Evolutionary conservation across 2,329 filamentous ascomycete genomes (phyloP), one percentile per base, ranked within the genome.

Genomic region (Fusarium proliferatum): DNA sequence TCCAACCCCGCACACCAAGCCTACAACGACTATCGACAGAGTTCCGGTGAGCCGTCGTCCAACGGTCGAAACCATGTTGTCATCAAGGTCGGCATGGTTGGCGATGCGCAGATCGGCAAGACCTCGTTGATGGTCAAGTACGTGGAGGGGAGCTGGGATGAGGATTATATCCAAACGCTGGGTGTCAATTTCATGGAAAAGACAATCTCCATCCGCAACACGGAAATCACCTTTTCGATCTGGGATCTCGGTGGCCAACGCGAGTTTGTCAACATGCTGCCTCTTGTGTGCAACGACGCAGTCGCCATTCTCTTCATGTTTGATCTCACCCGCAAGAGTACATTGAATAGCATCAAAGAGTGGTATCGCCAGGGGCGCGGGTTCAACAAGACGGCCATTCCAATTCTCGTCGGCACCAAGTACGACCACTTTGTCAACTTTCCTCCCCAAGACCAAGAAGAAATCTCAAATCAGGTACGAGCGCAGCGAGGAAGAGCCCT

Each of bases 181-280:
- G 96, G 96, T 76, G 96, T 99, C 84, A 99, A 99, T 84, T 99
- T 99, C 84, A 99, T 99, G 96, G 96, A 99, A 84, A 99, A 99
- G 88, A 99, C 96, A 41, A 99, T 99, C 81, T 97, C 94, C 72
- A 99, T 99, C 83, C 93, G 96, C 71, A 99, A 99, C 84, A 99
- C 96, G 21, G 96, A 99, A 84, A 99, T 99, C 83, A 99, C 96
- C 48, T 99, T 99, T 85, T 97, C 95, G 70, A 99, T 99, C 81
- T 99, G 96, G 96, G 96, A 99, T 86, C 85, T 99, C 62, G 96
- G 96, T 78, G 96, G 96, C 75, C 96, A 99, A 86, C 92, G 96
- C 80, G 96, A 99, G 85, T 99, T 99, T 80, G 96, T 99, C 84
- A 99, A 99, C 86, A 99, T 99, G 96, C 87, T 99, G 71, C 96